phyloP scores from a whole-genome alignment of 2,329 filamentous ascomycete species.

The Decorospora gaudefroyi region DNA sequence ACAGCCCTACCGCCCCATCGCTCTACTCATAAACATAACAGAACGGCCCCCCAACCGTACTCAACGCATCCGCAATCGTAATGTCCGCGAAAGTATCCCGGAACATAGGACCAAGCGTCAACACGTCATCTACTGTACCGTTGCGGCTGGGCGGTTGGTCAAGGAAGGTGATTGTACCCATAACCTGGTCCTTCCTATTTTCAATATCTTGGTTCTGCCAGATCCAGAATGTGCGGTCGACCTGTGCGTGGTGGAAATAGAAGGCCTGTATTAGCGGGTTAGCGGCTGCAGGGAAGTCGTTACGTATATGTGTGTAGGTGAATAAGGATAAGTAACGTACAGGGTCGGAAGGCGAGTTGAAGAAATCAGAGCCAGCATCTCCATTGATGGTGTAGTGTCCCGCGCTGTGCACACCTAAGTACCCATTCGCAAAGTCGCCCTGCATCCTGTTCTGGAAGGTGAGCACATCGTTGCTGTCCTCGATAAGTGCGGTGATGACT shows the following conservation, averaged over 20 bases:
- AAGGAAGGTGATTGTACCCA: conserved; percentile 53
- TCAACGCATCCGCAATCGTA: conserved; percentile 48
- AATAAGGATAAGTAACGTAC: neutral
- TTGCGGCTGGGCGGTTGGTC: conserved; percentile 51
- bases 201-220: conserved; percentile 54
- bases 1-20: too few species aligned
- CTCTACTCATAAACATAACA: conserved; percentile 50
- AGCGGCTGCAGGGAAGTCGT: conserved; percentile 3
- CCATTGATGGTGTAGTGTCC: conserved; percentile 47
- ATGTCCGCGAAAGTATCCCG: conserved; percentile 22
- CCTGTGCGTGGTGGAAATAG: conserved; percentile 54
- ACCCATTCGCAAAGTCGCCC: conserved; percentile 18
- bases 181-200: conserved; percentile 46
- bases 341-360: conserved; percentile 53
- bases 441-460: conserved; percentile 48
- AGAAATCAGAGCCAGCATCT: conserved; percentile 41
- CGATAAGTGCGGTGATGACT: conserved; percentile 28
- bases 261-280: too few species aligned
- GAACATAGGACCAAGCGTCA: conserved; percentile 46
- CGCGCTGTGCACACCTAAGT: conserved; percentile 50
- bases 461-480: conserved; percentile 26
- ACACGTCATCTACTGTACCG: conserved; percentile 51
- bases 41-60: conserved; percentile 51
- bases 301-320: too few species aligned
- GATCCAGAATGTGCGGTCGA: conserved; percentile 56